A percentile compares a stretch with the other conserved stretches of the same genome.
These are phyloP conservation scores for Allium cepa DNA, from an alignment of 106 monocot genomes.

Conservation along the genomic window DNA sequence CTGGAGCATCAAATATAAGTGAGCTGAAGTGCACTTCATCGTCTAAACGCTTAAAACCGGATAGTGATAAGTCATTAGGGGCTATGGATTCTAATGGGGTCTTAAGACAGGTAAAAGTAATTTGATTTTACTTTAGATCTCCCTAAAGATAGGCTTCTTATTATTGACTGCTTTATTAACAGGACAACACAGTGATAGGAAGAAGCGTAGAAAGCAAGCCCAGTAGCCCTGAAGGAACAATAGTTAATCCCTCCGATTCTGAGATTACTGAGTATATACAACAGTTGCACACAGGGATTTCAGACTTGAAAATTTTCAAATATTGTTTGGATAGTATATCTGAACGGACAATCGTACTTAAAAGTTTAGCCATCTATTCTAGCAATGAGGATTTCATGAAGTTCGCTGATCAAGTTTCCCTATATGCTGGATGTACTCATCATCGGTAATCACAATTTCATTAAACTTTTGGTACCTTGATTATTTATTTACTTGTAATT, in stretches of 20 bases:
- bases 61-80: slow-evolving; percentile 11
- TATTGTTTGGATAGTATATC: slow-evolving; percentile 74
- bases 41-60: slow-evolving; percentile 30
- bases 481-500: too few relatives aligned
- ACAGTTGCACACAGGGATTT: slow-evolving; percentile 21
- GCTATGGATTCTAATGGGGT: slow-evolving; percentile 19
- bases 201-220: slow-evolving; percentile 17
- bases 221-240: slow-evolving; percentile 32
- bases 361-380: slow-evolving; percentile 29
- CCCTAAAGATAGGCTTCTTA: too few relatives aligned
- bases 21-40: slow-evolving; percentile 18
- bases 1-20: slow-evolving; percentile 13
- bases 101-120: slow-evolving; percentile 10
- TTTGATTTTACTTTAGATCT: not conserved
- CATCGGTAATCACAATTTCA: slow-evolving; percentile 49
- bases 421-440: slow-evolving; percentile 84
- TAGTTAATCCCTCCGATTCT: slow-evolving; percentile 55
- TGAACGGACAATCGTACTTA: slow-evolving; percentile 57
- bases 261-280: slow-evolving; percentile 62
- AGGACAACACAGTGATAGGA: slow-evolving; percentile 10
- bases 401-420: slow-evolving; percentile 69
- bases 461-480: not conserved
- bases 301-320: slow-evolving; percentile 58
- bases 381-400: slow-evolving; percentile 47
- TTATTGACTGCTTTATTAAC: not conserved